Evolutionary conservation across 257 asterid genomes (phyloP).

Genomic region (Ocimum tenuiflorum): DNA sequence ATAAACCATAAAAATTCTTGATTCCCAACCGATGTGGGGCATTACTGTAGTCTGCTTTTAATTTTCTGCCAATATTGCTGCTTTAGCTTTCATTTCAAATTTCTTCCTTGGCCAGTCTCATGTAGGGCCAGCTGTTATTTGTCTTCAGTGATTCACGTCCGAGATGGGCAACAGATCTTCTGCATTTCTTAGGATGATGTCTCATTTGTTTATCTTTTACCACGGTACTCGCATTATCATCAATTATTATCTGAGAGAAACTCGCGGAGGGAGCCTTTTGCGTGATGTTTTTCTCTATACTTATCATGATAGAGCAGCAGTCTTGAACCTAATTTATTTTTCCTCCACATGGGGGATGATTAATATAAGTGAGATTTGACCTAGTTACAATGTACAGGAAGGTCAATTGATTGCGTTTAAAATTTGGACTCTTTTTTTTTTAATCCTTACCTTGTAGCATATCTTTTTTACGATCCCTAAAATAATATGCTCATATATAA

Average conservation of each 20-base stretch:
- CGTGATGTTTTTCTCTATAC: not conserved
- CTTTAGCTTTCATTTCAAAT: constrained; percentile 7
- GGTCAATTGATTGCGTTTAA: not conserved
- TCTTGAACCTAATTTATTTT: no score
- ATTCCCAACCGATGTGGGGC: no score
- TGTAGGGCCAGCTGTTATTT: not conserved
- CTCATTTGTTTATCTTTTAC: not conserved
- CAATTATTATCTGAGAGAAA: not conserved
- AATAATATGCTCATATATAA: not conserved
- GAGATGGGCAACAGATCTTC: not conserved
- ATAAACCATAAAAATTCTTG: no score
- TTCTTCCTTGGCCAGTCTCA: not conserved
- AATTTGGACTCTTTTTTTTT: not conserved
- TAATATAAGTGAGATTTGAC: not conserved
- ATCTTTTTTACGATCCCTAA: not conserved
- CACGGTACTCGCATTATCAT: not conserved
- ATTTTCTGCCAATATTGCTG: not conserved
- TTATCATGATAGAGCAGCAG: not conserved
- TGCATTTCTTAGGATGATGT: not conserved
- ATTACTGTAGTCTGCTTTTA: no score
- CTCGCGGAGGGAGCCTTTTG: not conserved
- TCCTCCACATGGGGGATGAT: no score
- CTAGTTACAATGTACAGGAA: not conserved
- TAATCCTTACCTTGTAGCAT: not conserved
- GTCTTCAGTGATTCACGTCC: not conserved